These are phyloP conservation scores for Candida mattraensis DNA, from an alignment of 805 yeast genomes.

Conservation along the genomic window DNA sequence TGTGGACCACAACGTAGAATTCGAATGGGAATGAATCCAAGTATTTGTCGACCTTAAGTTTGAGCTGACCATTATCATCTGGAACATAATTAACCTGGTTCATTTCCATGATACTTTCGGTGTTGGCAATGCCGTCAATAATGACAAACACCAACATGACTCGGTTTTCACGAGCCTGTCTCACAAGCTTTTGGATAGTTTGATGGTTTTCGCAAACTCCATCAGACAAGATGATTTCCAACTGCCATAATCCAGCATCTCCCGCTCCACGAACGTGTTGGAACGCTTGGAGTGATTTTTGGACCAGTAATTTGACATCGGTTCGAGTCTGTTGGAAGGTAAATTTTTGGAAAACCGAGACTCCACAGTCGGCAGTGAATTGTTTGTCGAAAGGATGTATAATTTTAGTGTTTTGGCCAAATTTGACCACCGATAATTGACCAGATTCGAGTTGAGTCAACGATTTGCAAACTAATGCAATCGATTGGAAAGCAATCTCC, in stretches of 20 bases:
- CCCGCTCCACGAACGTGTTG: conserved; percentile 48
- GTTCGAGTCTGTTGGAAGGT: conserved; percentile 88
- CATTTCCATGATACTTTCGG: conserved; percentile 91
- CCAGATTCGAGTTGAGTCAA: conserved; percentile 94
- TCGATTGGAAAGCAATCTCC: conserved; percentile 89
- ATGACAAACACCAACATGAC: conserved; percentile 94
- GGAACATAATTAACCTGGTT: conserved; percentile 83
- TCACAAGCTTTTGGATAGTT: conserved; percentile 75
- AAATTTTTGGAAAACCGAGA: conserved; percentile 81
- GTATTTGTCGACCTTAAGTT: conserved; percentile 76
- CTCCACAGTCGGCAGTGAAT: conserved; percentile 81
- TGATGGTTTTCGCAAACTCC: conserved; percentile 97
- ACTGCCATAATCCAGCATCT: conserved; percentile 78
- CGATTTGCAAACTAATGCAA: conserved; percentile 91
- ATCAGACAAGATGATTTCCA: conserved; percentile 90
- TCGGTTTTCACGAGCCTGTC: conserved; percentile 87
- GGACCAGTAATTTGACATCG: conserved; percentile 72
- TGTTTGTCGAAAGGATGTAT: conserved; percentile 90
- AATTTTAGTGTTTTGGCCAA: conserved; percentile 80
- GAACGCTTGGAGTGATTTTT: conserved; percentile 71
- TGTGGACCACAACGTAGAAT: conserved; percentile 89
- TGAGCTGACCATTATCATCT: conserved; percentile 67
- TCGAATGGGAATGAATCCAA: conserved; percentile 96
- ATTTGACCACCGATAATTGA: conserved; percentile 82
- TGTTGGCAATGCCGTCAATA: conserved; percentile 82